Conservation (phyloP, 768 basidiomycete species). For the Trametes elegans region DNA sequence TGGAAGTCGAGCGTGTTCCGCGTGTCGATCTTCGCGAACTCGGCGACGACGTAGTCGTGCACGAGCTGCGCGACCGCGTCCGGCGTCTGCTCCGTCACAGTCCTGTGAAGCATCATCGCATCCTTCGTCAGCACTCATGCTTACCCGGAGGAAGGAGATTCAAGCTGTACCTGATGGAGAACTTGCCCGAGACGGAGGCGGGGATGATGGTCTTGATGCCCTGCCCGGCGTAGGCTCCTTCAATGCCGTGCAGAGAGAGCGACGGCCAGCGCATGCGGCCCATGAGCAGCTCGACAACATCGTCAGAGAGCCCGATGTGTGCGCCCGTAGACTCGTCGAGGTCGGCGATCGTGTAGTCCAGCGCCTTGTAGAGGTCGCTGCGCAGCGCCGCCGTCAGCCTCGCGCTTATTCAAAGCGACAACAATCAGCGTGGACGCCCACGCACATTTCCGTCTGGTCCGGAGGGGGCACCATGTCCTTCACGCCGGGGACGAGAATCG, state of each 20-base stretch:
- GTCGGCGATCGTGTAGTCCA: conserved; percentile 73
- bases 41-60: conserved; percentile 61
- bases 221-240: conserved; percentile 85
- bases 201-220: conserved; percentile 95
- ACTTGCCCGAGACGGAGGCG: conserved; percentile 84
- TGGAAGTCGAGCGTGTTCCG: conserved; percentile 82
- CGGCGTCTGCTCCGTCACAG: conserved; percentile 87
- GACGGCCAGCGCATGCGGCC: conserved; percentile 90
- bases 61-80: conserved; percentile 70
- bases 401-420: neutral
- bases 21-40: conserved; percentile 83
- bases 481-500: conserved; percentile 86
- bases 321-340: conserved; percentile 75
- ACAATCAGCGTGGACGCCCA: conserved; percentile 1
- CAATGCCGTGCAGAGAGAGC: conserved; percentile 91
- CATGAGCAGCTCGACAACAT: conserved; percentile 84
- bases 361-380: conserved; percentile 66
- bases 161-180: conserved; percentile 73
- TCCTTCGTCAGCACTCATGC: no score
- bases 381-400: neutral
- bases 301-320: conserved; percentile 65
- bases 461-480: conserved; percentile 79
- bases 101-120: conserved; percentile 34
- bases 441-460: conserved; percentile 70
- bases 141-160: neutral